Evolutionary conservation across 768 basidiomycete genomes (phyloP).

Genomic region (Pulveroboletus sp.): DNA sequence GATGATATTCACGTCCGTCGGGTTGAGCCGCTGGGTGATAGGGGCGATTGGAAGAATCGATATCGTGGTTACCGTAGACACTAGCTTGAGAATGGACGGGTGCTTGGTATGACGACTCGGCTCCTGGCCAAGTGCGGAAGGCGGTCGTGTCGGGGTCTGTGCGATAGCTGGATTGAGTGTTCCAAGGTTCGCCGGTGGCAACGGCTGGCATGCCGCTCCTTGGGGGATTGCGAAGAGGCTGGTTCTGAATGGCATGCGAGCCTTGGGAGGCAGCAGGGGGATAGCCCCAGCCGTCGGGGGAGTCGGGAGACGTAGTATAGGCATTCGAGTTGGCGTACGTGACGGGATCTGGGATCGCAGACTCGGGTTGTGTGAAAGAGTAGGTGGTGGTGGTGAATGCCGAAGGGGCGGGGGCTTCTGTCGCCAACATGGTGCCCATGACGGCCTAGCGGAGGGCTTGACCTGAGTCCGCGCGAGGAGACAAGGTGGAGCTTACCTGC

Average conservation of each 20-base stretch:
- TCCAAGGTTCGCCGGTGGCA: constrained; percentile 21
- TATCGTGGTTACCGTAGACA: constrained; percentile 27
- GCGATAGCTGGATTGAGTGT: constrained; percentile 22
- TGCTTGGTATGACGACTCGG: constrained; percentile 35
- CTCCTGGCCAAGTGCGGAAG: constrained; percentile 50
- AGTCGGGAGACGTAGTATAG: constrained; percentile 40
- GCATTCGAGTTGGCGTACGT: constrained; percentile 40
- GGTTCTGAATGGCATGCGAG: constrained; percentile 41
- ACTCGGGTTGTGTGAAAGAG: constrained; percentile 39
- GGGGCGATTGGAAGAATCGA: constrained; percentile 38
- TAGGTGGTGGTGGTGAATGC: constrained; percentile 41
- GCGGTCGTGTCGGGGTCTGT: constrained; percentile 31
- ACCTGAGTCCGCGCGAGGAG: neutral
- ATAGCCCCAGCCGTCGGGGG: constrained; percentile 56
- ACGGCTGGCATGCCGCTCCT: constrained; percentile 20
- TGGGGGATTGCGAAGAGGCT: constrained; percentile 40
- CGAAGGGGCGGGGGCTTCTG: constrained; percentile 28
- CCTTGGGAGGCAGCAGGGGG: constrained; percentile 27
- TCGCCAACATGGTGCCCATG: constrained; percentile 38
- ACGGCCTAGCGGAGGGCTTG: constrained; percentile 19
- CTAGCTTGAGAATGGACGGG: constrained; percentile 21
- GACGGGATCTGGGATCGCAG: constrained; percentile 38
- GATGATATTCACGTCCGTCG: constrained; percentile 36
- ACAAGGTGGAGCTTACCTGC: constrained; percentile 34
- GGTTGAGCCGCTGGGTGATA: constrained; percentile 32